phyloP scores from a whole-genome alignment of 176 grass and related monocot genomes.

The Alopecurus myosuroides region DNA sequence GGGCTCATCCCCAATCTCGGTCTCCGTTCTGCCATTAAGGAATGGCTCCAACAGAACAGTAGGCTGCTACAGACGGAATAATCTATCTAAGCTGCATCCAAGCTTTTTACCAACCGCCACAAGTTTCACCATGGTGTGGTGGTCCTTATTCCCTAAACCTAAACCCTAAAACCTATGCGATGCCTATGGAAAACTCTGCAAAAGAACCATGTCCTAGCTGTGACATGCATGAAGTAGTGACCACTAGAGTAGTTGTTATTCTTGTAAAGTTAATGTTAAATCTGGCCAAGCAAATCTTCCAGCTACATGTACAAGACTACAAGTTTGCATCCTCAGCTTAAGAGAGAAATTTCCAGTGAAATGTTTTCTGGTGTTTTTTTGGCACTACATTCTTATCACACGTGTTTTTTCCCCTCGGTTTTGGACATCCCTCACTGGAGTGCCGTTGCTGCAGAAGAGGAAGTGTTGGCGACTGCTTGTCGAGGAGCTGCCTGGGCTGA shows the following conservation, averaged over 20 bases:
- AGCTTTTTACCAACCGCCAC: background rate
- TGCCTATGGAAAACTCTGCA: background rate
- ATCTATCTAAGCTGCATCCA: background rate
- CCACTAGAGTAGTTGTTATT: background rate
- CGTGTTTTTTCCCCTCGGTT: too few species aligned
- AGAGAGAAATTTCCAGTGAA: too few species aligned
- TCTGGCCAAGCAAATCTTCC: background rate
- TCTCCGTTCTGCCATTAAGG: background rate
- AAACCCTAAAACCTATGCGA: background rate
- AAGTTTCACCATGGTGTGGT: background rate
- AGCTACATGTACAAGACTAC: background rate
- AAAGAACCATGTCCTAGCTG: background rate
- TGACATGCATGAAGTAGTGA: background rate
- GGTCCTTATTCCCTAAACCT: background rate
- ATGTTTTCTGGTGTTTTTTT: too few species aligned
- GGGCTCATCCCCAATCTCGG: background rate
- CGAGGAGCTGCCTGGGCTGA: too few species aligned
- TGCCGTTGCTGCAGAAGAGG: too few species aligned
- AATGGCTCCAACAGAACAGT: constrained; percentile 23
- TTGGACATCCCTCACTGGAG: too few species aligned
- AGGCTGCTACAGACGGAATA: background rate
- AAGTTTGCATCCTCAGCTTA: too few species aligned
- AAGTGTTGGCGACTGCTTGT: too few species aligned
- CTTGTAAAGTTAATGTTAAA: background rate
- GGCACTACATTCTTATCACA: too few species aligned